Evolutionary conservation across 352 stramenopile genomes (phyloP), one percentile per base, ranked within the genome.

Genomic region (Globisporangium perplexum): DNA sequence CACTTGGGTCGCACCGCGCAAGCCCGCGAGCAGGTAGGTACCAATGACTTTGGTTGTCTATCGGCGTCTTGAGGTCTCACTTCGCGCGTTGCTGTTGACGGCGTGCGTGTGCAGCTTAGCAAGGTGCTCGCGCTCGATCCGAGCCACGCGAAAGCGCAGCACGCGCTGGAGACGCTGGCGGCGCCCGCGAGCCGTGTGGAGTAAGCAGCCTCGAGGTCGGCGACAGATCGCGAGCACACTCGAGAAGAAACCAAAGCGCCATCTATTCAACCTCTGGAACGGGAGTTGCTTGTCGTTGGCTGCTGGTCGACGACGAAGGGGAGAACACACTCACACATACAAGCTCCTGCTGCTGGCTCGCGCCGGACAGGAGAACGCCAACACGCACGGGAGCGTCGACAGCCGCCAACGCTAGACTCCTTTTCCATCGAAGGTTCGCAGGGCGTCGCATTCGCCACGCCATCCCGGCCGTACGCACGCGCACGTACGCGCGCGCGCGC

Each of bases 71-170:
- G n/a, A n/a, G n/a, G n/a, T n/a, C n/a, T n/a, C n/a, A n/a, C n/a
- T n/a, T n/a, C n/a, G n/a, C n/a, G n/a, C n/a, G n/a, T n/a, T 50
- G 24, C 22, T 57, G 42, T 8, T n/a, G n/a, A n/a, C n/a, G n/a
- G n/a, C n/a, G n/a, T n/a, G n/a, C n/a, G 18, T 47, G n/a, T 53
- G 33, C 26, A 80, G 71, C 47, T 80, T 24, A 51, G 50, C 20
- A 65, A 57, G 35, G 63, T 73, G 51, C 57, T 82, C 20, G 49
- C 57, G 48, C 60, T 82, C 7, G 67, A 82, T 15, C 62, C 65
- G 17, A 59, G 38, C 0, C 67, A 82, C 59, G 35, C 62, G 33
- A 79, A 79, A 46, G 68, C 72, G 3, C 47, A 28, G 12, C 35
- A 66, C 41, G 70, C 68, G 23, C 54, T 74, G 31, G 44, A 20